Evolutionary conservation across 2,329 filamentous ascomycete species (phyloP).

Genomic region (Colletotrichum sp.): DNA sequence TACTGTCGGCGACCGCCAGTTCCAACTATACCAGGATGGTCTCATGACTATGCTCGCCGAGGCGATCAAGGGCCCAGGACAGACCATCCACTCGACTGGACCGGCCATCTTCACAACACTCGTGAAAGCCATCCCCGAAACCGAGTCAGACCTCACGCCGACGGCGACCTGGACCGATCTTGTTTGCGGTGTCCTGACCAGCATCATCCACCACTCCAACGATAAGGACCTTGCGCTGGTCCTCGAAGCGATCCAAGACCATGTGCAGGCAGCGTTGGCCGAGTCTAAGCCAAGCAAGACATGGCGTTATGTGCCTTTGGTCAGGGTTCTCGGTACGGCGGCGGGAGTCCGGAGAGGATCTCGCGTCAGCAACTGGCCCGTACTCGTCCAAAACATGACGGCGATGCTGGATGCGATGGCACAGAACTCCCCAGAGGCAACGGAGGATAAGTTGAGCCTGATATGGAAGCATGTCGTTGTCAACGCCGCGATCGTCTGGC

Average conservation of each 20-base stretch:
- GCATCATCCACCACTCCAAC: constrained; percentile 82
- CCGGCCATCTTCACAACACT: constrained; percentile 57
- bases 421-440: constrained; percentile 38
- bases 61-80: constrained; percentile 69
- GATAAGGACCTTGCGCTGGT: constrained; percentile 75
- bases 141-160: constrained; percentile 53
- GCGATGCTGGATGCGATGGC: constrained; percentile 55
- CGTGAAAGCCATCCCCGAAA: constrained; percentile 53
- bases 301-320: constrained; percentile 51
- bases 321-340: constrained; percentile 69
- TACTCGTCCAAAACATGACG: constrained; percentile 62
- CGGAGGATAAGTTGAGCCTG: constrained; percentile 39
- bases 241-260: constrained; percentile 64
- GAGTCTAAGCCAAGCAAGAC: constrained; percentile 39
- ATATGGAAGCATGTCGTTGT: constrained; percentile 66
- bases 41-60: constrained; percentile 93
- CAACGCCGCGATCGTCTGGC: constrained; percentile 70
- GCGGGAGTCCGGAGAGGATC: constrained; percentile 83
- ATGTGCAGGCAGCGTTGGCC: constrained; percentile 40
- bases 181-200: constrained; percentile 77
- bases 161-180: constrained; percentile 65
- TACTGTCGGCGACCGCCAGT: constrained; percentile 58
- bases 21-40: constrained; percentile 79
- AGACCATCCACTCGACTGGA: constrained; percentile 64
- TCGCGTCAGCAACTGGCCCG: constrained; percentile 75